Conservation (phyloP, 2,329 filamentous ascomycete genomes). For the Celoporthe dispersa region DNA sequence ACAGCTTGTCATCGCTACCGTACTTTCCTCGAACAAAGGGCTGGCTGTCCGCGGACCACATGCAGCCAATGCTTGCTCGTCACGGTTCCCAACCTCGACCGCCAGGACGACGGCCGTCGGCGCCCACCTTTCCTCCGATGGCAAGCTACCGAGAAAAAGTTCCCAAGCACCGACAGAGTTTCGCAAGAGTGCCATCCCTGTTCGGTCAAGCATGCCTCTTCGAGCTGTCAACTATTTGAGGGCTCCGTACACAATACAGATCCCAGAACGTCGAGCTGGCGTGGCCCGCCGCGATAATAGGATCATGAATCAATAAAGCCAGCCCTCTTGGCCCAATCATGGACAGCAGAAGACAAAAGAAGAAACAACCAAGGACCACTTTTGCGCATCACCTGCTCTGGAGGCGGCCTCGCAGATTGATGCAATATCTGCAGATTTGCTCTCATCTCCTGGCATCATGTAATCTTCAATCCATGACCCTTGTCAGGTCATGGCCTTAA, state of each 20-base stretch:
- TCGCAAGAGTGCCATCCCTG: neutral
- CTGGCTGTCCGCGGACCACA: slow-evolving; percentile 3
- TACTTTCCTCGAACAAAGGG: neutral
- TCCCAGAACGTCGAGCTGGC: neutral
- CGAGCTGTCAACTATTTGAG: neutral
- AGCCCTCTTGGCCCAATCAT: neutral
- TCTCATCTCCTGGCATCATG: slow-evolving; percentile 18
- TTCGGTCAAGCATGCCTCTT: slow-evolving; percentile 10
- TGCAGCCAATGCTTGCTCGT: neutral
- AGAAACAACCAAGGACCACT: neutral
- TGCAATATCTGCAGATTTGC: slow-evolving; percentile 24
- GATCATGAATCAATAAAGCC: neutral
- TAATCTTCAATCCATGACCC: slow-evolving; percentile 10
- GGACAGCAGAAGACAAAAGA: neutral
- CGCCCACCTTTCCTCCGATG: neutral
- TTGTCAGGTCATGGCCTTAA: slow-evolving; percentile 17
- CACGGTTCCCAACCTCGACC: neutral
- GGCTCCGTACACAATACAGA: slow-evolving; percentile 3
- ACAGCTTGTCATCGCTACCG: slow-evolving; percentile 6
- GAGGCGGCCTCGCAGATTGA: slow-evolving; percentile 10
- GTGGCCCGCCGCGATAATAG: neutral
- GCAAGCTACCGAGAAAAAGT: slow-evolving; percentile 12
- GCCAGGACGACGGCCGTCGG: neutral
- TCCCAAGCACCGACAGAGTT: slow-evolving; percentile 2
- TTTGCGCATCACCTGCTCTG: slow-evolving; percentile 5